Evolutionary conservation across 2,329 filamentous ascomycete species (phyloP), one percentile per base, ranked within the genome.

Genomic region (Fusarium domesticum): DNA sequence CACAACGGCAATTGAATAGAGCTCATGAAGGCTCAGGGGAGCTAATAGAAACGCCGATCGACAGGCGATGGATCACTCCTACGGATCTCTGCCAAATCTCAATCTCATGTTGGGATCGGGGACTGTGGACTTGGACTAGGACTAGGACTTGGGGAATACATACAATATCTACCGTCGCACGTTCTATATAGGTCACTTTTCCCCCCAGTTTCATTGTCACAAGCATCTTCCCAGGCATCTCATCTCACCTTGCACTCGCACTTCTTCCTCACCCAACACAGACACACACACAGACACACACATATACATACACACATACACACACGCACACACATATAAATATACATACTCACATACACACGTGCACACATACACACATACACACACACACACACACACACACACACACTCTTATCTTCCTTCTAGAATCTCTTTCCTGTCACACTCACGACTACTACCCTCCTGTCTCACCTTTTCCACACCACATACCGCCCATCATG

Each of bases 401-500:
- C 31, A 6, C 17, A 12, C 32, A 34, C 32, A 34, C n/a, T n/a
- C 17, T 10, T 14, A 10, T 8, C 18, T 14, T 14, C 3, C 17
- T 32, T 30, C 32, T 34, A 16, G 15, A 34, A 34, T 18, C 5
- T 18, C 32, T 28, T 5, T 44, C 48, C 48, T 38, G 33, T 15
- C 35, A 14, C 28, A 25, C 39, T 36, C 18, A 37, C 16, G 6
- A 20, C 35, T 42, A 23, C 19, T 33, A 36, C 17, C 28, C 12
- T 35, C 18, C 28, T 12, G 32, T 25, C 20, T 39, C 34, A 55
- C 33, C 23, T 23, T 41, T 43, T 20, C 17, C 18, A 33, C 11
- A 31, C 35, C 35, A 39, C 44, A 25, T 40, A 35, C 40, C 32
- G 17, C 34, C 60, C 48, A 72, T 53, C 51, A 87, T 87, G 83